Percentiles rank a stretch among this genome's conserved stretches.
Evolutionary conservation across 78 protist genomes (phyloP).

Genomic region (Pigoraptor vietnamica): DNA sequence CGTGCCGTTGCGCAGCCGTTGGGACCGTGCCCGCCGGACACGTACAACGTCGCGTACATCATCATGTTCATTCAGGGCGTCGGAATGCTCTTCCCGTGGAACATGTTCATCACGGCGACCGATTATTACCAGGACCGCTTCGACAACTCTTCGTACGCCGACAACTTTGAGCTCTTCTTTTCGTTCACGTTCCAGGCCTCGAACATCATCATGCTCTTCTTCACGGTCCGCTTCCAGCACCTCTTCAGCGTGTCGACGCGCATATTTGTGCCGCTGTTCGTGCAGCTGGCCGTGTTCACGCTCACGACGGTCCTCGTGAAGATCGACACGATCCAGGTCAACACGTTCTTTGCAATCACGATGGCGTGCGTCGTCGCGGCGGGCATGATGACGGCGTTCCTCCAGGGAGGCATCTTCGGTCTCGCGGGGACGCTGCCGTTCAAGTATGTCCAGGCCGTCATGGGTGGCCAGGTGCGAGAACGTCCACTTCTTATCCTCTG

Average conservation of each 20-base stretch:
- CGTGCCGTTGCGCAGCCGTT: background rate
- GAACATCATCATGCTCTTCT: background rate
- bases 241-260: background rate
- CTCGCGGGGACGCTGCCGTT: constrained; percentile 38
- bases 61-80: constrained; percentile 32
- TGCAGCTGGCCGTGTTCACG: constrained; percentile 11
- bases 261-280: background rate
- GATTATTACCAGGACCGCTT: constrained; percentile 14
- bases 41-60: background rate
- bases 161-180: constrained; percentile 17
- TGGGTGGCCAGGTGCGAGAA: constrained; percentile 37
- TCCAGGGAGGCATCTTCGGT: constrained; percentile 43
- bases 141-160: background rate
- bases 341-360: constrained; percentile 11
- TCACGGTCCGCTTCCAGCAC: background rate
- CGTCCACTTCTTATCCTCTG: background rate
- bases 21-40: background rate
- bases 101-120: constrained; percentile 52
- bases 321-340: background rate
- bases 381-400: constrained; percentile 27
- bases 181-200: constrained; percentile 29
- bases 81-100: constrained; percentile 63
- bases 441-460: constrained; percentile 28
- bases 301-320: background rate
- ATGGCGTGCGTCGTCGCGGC: background rate